Evolutionary conservation across 2,329 filamentous ascomycete genomes (phyloP), one percentile per base, ranked within the genome.

Genomic region (Gaeumannomyces sp.): DNA sequence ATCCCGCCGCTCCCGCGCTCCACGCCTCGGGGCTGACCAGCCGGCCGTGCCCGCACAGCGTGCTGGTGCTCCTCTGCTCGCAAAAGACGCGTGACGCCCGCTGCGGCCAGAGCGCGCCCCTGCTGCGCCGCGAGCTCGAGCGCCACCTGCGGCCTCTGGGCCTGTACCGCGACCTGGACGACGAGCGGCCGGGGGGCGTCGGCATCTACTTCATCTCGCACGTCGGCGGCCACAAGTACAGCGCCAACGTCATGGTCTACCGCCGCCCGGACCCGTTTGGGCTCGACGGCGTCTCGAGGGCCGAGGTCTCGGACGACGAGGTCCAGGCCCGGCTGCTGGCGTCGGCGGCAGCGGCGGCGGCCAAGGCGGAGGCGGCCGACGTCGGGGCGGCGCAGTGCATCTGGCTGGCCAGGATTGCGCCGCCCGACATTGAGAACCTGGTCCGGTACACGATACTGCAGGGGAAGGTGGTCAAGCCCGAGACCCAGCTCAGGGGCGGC

Each of bases 161-260:
- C 0, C 79, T 99, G 27, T 93, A 90, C 75, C 88, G 95, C 35
- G 94, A 98, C 73, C 78, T 95, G 60, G 87, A 96, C 73, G 95
- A 99, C 74, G 88, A 93, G 75, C 81, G 95, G 65, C 92, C 93
- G 0, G 94, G 94, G 14, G 95, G 95, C 16, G 94, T 97, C 7
- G 94, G 92, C 0, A 91, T 99, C 69, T 97, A 97, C 78, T 98
- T 97, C 74, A 96, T 98, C 73, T 94, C 88, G 70, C 95, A 99
- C 73, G 93, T 97, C 3, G 95, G 95, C 33, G 95, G 95, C 0
- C 95, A 99, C 80, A 97, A 97, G 79, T 98, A 96, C 78, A 88
- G 89, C 60, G 95, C 95, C 33, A 99, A 99, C 72, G 87, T 98
- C 70, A 91, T 99, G 80, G 82, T 99, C 1, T 98, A 99, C 76